Evolutionary conservation across 2,329 filamentous ascomycete genomes (phyloP), one percentile per base, ranked within the genome.

Genomic region (Chrysosphaeria jannelii): DNA sequence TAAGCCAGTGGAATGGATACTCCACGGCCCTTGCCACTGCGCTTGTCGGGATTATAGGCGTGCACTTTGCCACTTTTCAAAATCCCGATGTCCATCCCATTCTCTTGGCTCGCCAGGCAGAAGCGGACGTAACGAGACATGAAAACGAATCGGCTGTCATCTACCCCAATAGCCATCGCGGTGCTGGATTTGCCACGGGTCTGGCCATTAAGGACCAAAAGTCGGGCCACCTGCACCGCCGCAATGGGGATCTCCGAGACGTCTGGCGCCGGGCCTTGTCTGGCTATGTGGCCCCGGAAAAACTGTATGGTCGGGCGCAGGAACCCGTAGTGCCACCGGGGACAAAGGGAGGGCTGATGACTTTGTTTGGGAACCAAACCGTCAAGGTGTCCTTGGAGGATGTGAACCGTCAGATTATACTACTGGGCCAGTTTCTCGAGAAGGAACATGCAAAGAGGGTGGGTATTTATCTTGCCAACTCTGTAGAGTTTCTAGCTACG

Each of bases 21-120:
- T 75, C 74, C 14, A 85, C 72, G 3, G 37, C 63, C 20, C 53
- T 97, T 31, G 54, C 62, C 21, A 57, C 67, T 13, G 38, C 59
- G 29, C 50, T 91, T 20, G 48, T 67, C 29, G 50, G 55, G 25
- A 57, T 78, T 36, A 44, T 81, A 27, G 54, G 65, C 27, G 78
- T 74, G 43, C 58, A 66, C 21, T 46, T 88, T 31, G 49, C 71
- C 35, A 62, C 62, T 29, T 57, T 60, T 23, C 58, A 62, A 29
- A 81, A 91, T 25, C 72, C 85, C 5, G 85, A 97, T 47, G 70
- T 71, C 5, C 85, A 93, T 43, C 81, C 85, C 16, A 66, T 90
- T 43, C 58, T 93, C 22, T 65, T 97, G 14, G 72, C 74, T 26
- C 63, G 81, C 25, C 85, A 93, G 50, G 62, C 76, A 3, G 55